Base-by-base conservation (phyloP, 2,329 filamentous ascomycete genomes). In the Alternaria gaisen region DNA sequence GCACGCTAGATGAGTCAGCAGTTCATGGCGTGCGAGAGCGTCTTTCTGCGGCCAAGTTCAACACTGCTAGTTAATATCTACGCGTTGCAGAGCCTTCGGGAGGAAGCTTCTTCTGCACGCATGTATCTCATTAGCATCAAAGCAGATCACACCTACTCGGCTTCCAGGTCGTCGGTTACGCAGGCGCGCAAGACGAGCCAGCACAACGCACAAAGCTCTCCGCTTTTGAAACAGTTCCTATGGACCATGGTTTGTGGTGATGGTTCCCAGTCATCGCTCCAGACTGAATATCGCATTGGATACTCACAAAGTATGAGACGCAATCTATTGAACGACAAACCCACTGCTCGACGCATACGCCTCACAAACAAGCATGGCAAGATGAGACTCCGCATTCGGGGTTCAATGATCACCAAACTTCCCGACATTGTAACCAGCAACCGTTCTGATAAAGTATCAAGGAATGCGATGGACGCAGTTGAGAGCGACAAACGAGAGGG, bases 71-170 rank as follows among this genome's bases (percentile, higher is more conserved):
- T 16, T 1, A 42, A 24, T 1, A 22, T 22, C 16, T 2, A 24
- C 20, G 12, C 11, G 11, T 42, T 12, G 5, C 20, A 24, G 3
- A 1, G 32, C 14, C 14, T 16, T 34, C 5, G 1, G 12, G 32
- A 30, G 7, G 12, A 12, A 30, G 1, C 28, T 1, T 30, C 28
- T 0, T 30, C 28, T 11, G 28, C 1, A 30, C 28, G 16, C 16
- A 0, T 3, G 1, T 36, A 14, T 3, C 11, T 34, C 14, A 1
- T 16, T 34, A 3, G 5, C 14, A 34, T 34, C 12, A 41, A 14
- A 3, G 4, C 0, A 11, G 3, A 20, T 3, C 9, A 8, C 8
- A 3, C n/a, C 40, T 5, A 5, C n/a, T 20, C 8, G 8, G n/a
- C 11, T 8, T 41, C 10, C 18, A 14, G 0, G 40, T 11, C 22